Evolutionary conservation across 148 eudicot genomes (phyloP), one percentile per base, ranked within the genome.

Genomic region (Diospyros kaki): DNA sequence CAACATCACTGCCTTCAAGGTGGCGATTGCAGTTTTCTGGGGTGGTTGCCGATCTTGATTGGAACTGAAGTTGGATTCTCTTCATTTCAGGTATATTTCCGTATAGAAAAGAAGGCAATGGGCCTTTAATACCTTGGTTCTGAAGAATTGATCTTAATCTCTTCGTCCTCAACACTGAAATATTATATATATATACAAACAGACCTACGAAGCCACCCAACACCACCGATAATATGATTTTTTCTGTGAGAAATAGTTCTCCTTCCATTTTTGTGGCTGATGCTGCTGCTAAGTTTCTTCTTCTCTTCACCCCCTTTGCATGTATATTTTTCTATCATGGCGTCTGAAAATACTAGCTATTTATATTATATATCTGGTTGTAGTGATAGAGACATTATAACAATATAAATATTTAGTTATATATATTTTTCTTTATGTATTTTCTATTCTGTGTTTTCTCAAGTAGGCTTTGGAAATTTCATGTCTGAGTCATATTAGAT

Each of bases 71-170:
- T 46, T 83, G 82, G 39, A 80, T 80, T 55, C 67, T 73, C 38
- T 54, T 77, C 51, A 87, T 84, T 81, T 82, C 80, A 55, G 88
- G 83, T 9, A 84, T 83, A 40, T 87, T 87, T 0, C 90, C 90
- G 42, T 76, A 81, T 15, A 83, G 52, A 66, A 75, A 17, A 41
- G 73, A 81, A 58, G 88, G 81, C 43, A 67, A 59, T 48, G 86
- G 88, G 1, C 90, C 90, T 62, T 9, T 81, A 0, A 87, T 79
- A 13, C 90, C 90, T 75, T 87, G 88, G 0, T 5, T 63, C 62
- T 81, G 59, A 40, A 87, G 77, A 73, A 58, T 83, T 3, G 61
- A 81, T 40, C 88, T 80, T 18, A 81, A 8, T 44, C 64, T 79
- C 18, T 65, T 85, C 14, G 88, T 86, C 15, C 66, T 77, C 38